These are phyloP conservation scores for Avena atlantica DNA, from an alignment of 176 grass and related monocot genomes.

Conservation along the genomic window DNA sequence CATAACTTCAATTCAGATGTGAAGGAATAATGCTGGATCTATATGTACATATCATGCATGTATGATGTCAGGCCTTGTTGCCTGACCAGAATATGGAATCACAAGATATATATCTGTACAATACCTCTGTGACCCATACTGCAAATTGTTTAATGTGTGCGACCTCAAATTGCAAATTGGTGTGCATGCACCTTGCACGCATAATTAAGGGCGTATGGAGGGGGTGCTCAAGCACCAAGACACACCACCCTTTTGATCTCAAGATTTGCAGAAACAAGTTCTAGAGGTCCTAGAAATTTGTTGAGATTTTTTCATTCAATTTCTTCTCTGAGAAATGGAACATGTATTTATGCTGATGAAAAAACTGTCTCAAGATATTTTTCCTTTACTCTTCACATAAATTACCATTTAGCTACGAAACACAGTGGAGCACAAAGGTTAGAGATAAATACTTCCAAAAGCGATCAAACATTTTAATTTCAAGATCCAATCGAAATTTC, in stretches of 20 bases:
- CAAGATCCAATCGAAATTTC: neutral
- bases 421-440: neutral
- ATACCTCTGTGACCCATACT: neutral
- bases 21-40: neutral
- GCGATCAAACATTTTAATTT: neutral
- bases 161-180: neutral
- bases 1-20: conserved; percentile 35
- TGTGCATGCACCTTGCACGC: neutral
- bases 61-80: neutral
- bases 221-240: neutral
- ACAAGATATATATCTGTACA: neutral
- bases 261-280: neutral
- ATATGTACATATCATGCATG: neutral
- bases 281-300: neutral
- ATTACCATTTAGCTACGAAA: neutral
- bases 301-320: neutral
- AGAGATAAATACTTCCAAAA: neutral
- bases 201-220: neutral
- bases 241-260: neutral
- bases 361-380: neutral
- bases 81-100: conserved; percentile 7
- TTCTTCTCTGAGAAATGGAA: neutral
- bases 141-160: neutral
- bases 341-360: neutral
- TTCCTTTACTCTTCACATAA: neutral